These are phyloP conservation scores for Penicillium frequentans DNA, from an alignment of 2,329 filamentous ascomycete genomes.

Conservation along the genomic window DNA sequence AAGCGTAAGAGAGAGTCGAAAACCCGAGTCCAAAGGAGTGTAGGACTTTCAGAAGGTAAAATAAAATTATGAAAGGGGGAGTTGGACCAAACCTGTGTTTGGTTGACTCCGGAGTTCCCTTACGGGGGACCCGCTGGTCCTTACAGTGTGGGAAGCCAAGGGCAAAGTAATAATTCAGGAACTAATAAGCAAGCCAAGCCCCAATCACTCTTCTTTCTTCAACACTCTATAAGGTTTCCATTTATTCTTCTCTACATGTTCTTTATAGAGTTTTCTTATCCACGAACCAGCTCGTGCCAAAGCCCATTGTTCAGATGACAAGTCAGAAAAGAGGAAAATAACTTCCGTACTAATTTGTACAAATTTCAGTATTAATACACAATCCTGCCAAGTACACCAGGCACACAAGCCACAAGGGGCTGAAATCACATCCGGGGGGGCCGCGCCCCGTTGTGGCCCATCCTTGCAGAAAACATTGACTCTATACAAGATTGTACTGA, in stretches of 20 bases:
- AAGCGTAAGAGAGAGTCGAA: background rate
- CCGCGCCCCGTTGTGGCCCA: background rate
- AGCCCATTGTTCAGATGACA: background rate
- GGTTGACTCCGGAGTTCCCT: constrained; percentile 19
- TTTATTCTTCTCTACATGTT: background rate
- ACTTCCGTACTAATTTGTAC: background rate
- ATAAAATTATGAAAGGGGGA: constrained; percentile 14
- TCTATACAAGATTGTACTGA: background rate
- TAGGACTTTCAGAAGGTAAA: constrained; percentile 21
- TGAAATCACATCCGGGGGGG: constrained; percentile 6
- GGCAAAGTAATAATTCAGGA: background rate
- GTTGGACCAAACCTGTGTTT: constrained; percentile 3
- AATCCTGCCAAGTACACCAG: background rate
- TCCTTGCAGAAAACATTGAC: background rate
- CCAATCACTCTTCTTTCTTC: background rate
- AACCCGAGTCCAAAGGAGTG: constrained; percentile 28
- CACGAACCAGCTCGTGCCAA: constrained; percentile 1
- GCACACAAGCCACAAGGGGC: constrained; percentile 18
- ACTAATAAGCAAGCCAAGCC: background rate
- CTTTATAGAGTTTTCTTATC: background rate
- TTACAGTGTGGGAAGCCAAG: background rate
- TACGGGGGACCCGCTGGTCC: constrained; percentile 16
- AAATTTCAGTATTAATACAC: background rate
- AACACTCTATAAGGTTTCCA: background rate
- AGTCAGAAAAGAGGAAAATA: constrained; percentile 2